Conservation (phyloP, 225 moss, liverwort and hornwort species). For the Sphagnum tenellum region DNA sequence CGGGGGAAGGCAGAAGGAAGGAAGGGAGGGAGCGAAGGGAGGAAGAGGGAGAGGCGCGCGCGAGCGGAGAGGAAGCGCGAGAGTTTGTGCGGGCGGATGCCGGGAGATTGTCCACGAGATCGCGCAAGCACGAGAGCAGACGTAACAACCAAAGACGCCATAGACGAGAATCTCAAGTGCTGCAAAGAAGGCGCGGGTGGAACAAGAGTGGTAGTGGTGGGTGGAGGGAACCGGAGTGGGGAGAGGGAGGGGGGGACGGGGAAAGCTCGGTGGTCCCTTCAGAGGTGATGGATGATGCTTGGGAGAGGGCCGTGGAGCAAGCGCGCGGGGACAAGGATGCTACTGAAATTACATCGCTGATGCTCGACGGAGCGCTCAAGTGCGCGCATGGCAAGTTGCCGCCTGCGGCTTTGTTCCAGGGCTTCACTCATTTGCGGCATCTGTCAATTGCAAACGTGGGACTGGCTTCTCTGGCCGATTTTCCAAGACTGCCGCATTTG, state of each 20-base stretch:
- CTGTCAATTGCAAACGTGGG: slow-evolving; percentile 77
- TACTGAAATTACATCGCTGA: slow-evolving; percentile 37
- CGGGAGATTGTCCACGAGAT: too few species aligned
- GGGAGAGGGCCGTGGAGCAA: slow-evolving; percentile 74
- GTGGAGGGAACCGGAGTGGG: too few species aligned
- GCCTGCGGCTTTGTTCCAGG: slow-evolving; percentile 34
- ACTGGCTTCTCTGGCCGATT: slow-evolving; percentile 58
- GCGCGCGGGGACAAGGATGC: slow-evolving; percentile 42
- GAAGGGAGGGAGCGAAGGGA: not conserved
- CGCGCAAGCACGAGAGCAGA: too few species aligned
- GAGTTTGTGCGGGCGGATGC: too few species aligned
- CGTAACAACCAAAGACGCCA: too few species aligned
- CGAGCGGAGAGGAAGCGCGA: too few species aligned
- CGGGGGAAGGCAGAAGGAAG: not conserved
- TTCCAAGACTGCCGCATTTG: slow-evolving; percentile 51
- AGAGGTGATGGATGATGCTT: slow-evolving; percentile 46
- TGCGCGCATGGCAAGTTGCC: slow-evolving; percentile 66
- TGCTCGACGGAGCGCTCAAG: slow-evolving; percentile 66
- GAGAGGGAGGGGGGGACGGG: too few species aligned
- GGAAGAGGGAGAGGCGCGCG: too few species aligned
- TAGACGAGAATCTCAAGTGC: too few species aligned
- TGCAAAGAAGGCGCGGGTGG: too few species aligned
- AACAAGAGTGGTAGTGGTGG: too few species aligned
- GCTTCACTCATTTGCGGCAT: slow-evolving; percentile 52
- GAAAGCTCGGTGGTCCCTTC: too few species aligned